Conservation (phyloP, 495 filamentous ascomycete genomes). For the Talaromyces nanjingensis region DNA sequence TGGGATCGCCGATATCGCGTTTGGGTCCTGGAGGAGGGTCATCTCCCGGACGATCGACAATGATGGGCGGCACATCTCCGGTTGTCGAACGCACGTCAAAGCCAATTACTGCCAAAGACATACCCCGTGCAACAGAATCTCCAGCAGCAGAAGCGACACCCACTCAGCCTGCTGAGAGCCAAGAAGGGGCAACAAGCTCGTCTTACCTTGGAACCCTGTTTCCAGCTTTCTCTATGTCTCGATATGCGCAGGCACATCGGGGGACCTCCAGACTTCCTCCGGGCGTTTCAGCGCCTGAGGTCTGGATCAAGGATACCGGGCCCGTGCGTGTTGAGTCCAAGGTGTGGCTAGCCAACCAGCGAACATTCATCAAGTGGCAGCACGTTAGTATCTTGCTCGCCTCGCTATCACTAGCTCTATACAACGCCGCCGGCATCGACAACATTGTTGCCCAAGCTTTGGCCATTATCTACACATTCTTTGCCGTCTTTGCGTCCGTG, state of each 20-base stretch:
- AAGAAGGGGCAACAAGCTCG: slow-evolving; percentile 17
- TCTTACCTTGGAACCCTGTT: slow-evolving; percentile 52
- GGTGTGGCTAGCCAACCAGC: slow-evolving; percentile 97
- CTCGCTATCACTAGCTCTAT: slow-evolving; percentile 72
- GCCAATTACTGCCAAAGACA: neutral
- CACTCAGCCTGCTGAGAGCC: slow-evolving; percentile 8
- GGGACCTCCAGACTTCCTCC: slow-evolving; percentile 54
- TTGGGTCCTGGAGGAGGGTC: neutral
- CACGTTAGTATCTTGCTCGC: slow-evolving; percentile 84
- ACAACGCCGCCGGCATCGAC: slow-evolving; percentile 70
- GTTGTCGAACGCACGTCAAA: neutral
- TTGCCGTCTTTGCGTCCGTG: slow-evolving; percentile 71
- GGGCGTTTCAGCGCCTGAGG: slow-evolving; percentile 74
- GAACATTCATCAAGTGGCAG: slow-evolving; percentile 97
- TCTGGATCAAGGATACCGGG: slow-evolving; percentile 88
- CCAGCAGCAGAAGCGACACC: slow-evolving; percentile 16
- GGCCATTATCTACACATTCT: slow-evolving; percentile 71
- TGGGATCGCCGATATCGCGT: slow-evolving; percentile 51
- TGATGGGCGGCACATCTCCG: neutral
- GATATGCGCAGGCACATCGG: slow-evolving; percentile 55
- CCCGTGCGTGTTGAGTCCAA: slow-evolving; percentile 90
- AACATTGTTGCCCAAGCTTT: slow-evolving; percentile 67
- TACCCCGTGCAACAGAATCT: neutral
- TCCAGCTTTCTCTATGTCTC: slow-evolving; percentile 65
- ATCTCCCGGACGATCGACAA: neutral